Percentiles rank a stretch among this genome's conserved stretches.
Evolutionary conservation across 257 asterid species (phyloP).

Genomic region (Jasminum sambac): DNA sequence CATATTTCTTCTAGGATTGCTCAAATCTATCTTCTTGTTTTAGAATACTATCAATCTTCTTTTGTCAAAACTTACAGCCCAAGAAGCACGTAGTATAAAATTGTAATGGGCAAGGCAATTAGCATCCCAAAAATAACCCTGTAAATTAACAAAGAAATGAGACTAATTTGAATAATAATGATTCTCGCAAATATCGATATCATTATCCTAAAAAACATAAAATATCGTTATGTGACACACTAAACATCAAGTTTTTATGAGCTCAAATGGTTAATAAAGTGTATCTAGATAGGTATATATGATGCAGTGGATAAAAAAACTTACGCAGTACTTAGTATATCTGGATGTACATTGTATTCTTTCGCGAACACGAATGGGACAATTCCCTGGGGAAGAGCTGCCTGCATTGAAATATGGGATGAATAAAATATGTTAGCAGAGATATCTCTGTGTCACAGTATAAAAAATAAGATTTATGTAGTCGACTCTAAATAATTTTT

Average conservation of each 20-base stretch:
- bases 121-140: slow-evolving; percentile 96
- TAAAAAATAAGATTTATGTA: not conserved
- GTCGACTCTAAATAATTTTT: not conserved
- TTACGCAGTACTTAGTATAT: slow-evolving; percentile 92
- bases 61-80: slow-evolving; percentile 51
- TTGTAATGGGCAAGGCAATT: slow-evolving; percentile 84
- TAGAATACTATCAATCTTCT: slow-evolving; percentile 14
- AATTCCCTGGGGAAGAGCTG: slow-evolving; percentile 93
- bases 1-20: slow-evolving; percentile 42
- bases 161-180: not conserved
- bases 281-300: not conserved
- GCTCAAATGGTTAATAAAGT: no score
- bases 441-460: no score
- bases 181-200: no score
- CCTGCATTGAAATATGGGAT: slow-evolving; percentile 40
- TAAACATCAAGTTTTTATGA: no score
- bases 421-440: no score
- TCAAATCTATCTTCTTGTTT: slow-evolving; percentile 24
- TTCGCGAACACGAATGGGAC: slow-evolving; percentile 90
- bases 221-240: no score
- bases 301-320: slow-evolving; percentile 22
- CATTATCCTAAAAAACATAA: no score
- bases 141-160: slow-evolving; percentile 21
- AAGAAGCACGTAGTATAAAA: slow-evolving; percentile 82
- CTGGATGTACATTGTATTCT: slow-evolving; percentile 88